Evolutionary conservation across 2,329 filamentous ascomycete genomes (phyloP).

Genomic region (Gliomastix tumulicola): DNA sequence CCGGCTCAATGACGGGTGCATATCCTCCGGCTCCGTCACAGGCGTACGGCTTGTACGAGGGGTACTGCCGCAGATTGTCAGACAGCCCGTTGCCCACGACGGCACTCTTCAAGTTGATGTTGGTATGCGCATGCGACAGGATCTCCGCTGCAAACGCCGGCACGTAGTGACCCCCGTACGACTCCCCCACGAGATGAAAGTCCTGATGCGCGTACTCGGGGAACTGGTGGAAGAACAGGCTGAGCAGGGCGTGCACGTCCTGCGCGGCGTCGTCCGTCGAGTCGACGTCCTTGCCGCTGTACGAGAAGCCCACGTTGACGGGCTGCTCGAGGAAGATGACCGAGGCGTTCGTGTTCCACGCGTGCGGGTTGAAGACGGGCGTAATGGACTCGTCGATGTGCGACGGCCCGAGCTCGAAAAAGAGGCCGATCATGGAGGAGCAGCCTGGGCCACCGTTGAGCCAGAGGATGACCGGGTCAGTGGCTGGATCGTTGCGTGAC

Average conservation of each 20-base stretch:
- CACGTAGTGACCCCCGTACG: conserved; percentile 93
- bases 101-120: conserved; percentile 95
- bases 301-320: conserved; percentile 98
- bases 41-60: conserved; percentile 94
- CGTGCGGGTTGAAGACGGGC: conserved; percentile 73
- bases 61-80: conserved; percentile 88
- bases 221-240: conserved; percentile 98
- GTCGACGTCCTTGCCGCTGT: conserved; percentile 43
- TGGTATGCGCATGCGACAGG: conserved; percentile 85
- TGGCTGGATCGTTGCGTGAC: conserved; percentile 93
- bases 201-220: conserved; percentile 89
- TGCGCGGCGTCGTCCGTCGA: conserved; percentile 82
- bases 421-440: conserved; percentile 91
- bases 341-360: conserved; percentile 96
- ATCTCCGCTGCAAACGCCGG: conserved; percentile 84
- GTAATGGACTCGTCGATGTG: conserved; percentile 78
- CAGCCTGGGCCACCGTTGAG: conserved; percentile 95
- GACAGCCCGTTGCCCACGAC: conserved; percentile 96
- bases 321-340: conserved; percentile 99
- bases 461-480: conserved; percentile 91
- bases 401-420: conserved; percentile 92
- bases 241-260: conserved; percentile 93
- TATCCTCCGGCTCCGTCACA: conserved; percentile 87
- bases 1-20: conserved; percentile 72
- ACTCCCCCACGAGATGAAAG: conserved; percentile 97